Evolutionary conservation across 371 early-diverging fungal species (phyloP), one percentile per base, ranked within the genome.

Genomic region (Mucor racemosus): DNA sequence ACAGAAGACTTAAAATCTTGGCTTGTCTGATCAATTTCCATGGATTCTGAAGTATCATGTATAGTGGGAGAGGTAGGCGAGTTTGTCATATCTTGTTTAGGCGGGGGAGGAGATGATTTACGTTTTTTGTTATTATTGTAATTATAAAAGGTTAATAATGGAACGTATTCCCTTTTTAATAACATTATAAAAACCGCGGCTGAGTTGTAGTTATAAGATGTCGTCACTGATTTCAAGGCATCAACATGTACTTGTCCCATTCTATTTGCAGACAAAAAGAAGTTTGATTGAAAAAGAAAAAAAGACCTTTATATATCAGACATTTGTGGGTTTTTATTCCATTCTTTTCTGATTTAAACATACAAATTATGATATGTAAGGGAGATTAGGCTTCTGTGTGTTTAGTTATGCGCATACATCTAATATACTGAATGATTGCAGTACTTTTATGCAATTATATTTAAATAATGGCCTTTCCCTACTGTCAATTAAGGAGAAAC

Each of bases 111-210:
- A 36, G 56, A 6, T 26, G 36, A 3, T 56, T 56, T 56, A 34
- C 36, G 56, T 35, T 34, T 61, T 35, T 48, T 62, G 46, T 36
- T 34, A 38, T 60, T 42, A 19, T 21, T 62, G 48, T 62, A 48
- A 50, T 48, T 46, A 14, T 63, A 59, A 46, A 68, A 68, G 42
- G 69, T 59, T 1, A 68, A 11, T 42, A 68, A 68, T 54, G 69
- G 69, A 50, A 53, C 48, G 53, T 68, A 67, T 46, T 62, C 44
- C 50, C 36, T 64, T 68, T 64, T 68, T 31, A 68, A 54, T 6
- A 68, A 54, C 50, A 68, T 59, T 58, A 68, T 33, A 53, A 68
- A 68, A 54, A 64, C 64, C 60, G 69, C 69, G 9, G 54, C 66
- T 66, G 66, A 60, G 60, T 60, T 66, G 38, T 40, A 60, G 54